Conservation (phyloP, 2,329 filamentous ascomycete species). For the Calonectria pseudoturangicola region DNA sequence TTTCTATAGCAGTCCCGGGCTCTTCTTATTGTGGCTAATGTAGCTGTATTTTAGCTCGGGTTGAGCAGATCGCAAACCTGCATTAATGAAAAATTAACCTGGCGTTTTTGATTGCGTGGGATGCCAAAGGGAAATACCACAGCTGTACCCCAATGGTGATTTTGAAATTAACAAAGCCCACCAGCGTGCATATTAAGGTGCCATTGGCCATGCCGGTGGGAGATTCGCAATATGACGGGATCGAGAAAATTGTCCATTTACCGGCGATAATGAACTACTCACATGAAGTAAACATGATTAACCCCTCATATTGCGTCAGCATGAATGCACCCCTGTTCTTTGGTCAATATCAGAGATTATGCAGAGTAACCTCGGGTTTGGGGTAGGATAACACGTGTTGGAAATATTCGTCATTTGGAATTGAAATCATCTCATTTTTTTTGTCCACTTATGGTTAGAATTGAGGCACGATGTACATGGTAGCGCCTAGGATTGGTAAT, state of each 20-base stretch:
- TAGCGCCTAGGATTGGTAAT: conserved; percentile 33
- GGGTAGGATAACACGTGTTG: background rate
- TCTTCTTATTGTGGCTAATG: too few species aligned
- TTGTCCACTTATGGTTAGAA: background rate
- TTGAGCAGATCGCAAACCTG: too few species aligned
- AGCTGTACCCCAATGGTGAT: background rate
- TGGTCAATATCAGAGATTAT: conserved; percentile 10
- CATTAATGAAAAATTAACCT: too few species aligned
- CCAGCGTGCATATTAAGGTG: background rate
- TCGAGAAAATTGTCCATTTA: background rate
- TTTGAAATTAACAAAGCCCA: background rate
- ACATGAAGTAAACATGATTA: conserved; percentile 13
- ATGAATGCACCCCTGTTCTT: conserved; percentile 3
- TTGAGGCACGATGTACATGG: background rate
- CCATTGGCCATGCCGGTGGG: conserved; percentile 27
- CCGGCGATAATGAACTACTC: background rate
- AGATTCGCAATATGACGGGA: conserved; percentile 6
- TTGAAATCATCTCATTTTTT: conserved; percentile 25
- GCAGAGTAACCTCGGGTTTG: background rate
- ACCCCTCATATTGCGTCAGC: conserved; percentile 36
- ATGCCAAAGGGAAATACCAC: background rate
- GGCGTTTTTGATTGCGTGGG: too few species aligned
- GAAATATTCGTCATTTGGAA: conserved; percentile 19
- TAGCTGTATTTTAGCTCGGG: too few species aligned
- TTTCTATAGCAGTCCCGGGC: too few species aligned